Evolutionary conservation across 2,329 filamentous ascomycete species (phyloP), one percentile per base, ranked within the genome.

Genomic region (Pseudogymnoascus sp.): DNA sequence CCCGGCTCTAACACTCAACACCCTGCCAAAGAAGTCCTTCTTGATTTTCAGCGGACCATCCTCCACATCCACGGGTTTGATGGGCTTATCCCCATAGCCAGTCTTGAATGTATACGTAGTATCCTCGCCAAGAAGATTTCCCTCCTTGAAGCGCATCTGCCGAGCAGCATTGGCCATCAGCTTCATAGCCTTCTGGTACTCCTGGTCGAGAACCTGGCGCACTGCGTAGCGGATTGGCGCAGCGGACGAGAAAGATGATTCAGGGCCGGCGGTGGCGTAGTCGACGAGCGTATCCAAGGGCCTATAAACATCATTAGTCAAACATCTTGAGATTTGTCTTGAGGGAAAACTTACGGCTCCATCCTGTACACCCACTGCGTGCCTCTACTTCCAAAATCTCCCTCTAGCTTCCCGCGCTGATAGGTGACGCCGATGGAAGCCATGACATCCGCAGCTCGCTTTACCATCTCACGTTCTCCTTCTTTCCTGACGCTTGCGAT

Each of bases 181-280:
- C 31, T 83, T 78, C 11, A 88, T 83, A 59, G 91, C 88, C 71
- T 89, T 91, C 65, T 85, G 85, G 70, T 93, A 89, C 74, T 98
- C 93, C 73, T 95, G 91, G 71, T 96, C 92, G 1, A 99, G 82
- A 7, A 97, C 93, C 74, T 97, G 93, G 22, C 95, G 87, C 5
- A 99, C 89, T 1, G 93, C 93, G 72, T 91, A 99, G n/a, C 95
- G 85, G 0, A 91, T 91, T 0, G 90, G 91, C 0, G 85, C 86
- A 8, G 85, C 83, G 2, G 84, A 83, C 38, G 81, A 78, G 14
- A 84, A 77, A 3, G 79, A 70, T 3, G 81, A 77, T 2, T 72
- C 77, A 3, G 84, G 78, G 2, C 81, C 77, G 6, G 82, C 84
- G 0, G 91, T 91, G 68, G 90, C 87, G 69, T 90, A 98, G 0